These are phyloP conservation scores for Platanthera guangdongensis DNA, from an alignment of 106 monocot species.

Conservation along the genomic window DNA sequence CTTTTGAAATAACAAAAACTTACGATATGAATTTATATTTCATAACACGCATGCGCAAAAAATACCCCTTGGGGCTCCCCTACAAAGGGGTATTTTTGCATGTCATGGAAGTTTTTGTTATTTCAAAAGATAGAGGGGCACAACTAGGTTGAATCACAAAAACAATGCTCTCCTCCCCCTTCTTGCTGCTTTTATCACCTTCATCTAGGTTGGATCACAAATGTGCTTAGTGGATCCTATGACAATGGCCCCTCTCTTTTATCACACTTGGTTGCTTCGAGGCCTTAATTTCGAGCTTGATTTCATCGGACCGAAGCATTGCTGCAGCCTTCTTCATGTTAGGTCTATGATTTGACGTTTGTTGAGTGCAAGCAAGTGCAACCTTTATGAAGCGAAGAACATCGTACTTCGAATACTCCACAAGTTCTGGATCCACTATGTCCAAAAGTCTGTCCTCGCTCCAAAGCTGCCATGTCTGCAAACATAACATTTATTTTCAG, in stretches of 20 bases:
- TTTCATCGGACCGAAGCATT: slow-evolving; percentile 16
- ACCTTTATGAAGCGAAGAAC: slow-evolving; percentile 40
- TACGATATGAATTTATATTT: too few species aligned
- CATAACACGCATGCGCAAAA: too few species aligned
- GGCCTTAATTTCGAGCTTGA: slow-evolving; percentile 15
- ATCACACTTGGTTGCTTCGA: slow-evolving; percentile 17
- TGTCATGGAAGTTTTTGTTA: too few species aligned
- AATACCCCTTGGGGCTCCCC: too few species aligned
- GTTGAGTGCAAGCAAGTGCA: slow-evolving; percentile 43
- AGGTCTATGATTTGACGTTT: slow-evolving; percentile 25
- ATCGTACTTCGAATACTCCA: slow-evolving; percentile 27
- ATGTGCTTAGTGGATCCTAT: background rate
- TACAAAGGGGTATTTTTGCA: too few species aligned
- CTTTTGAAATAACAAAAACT: too few species aligned
- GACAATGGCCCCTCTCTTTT: background rate
- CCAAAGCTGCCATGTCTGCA: slow-evolving; percentile 36
- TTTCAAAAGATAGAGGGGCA: too few species aligned
- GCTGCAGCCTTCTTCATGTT: slow-evolving; percentile 36
- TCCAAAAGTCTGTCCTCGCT: slow-evolving; percentile 35
- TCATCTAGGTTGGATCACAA: slow-evolving; percentile 29
- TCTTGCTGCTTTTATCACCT: too few species aligned
- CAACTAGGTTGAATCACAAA: too few species aligned
- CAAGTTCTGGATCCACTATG: slow-evolving; percentile 32
- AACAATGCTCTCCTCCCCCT: too few species aligned
- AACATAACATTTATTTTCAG: background rate